phyloP scores from a whole-genome alignment of 345 rosid species.

The Clausena lansium region DNA sequence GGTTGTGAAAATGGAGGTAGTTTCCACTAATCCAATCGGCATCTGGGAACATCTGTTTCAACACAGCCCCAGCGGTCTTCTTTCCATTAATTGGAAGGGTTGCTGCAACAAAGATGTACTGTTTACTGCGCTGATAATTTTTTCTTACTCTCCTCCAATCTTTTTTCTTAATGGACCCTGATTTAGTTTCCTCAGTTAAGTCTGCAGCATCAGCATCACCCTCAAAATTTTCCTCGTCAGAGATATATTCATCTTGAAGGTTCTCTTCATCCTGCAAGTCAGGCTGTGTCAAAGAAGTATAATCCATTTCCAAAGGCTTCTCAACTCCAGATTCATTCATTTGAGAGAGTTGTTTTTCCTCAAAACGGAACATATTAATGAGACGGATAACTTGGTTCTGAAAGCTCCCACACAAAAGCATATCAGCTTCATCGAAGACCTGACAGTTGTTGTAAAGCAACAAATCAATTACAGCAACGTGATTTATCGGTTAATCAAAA shows the following conservation, averaged over 20 bases:
- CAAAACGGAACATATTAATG: slow-evolving; percentile 73
- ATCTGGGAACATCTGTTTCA: slow-evolving; percentile 88
- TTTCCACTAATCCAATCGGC: slow-evolving; percentile 86
- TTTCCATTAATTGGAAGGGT: slow-evolving; percentile 94
- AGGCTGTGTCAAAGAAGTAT: slow-evolving; percentile 25
- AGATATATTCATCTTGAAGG: slow-evolving; percentile 27
- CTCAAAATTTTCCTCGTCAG: slow-evolving; percentile 45
- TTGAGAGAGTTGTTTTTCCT: slow-evolving; percentile 71
- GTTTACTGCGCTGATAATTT: slow-evolving; percentile 76
- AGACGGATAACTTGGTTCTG: slow-evolving; percentile 86
- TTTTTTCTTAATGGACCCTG: slow-evolving; percentile 34
- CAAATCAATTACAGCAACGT: background rate
- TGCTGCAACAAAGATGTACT: slow-evolving; percentile 93
- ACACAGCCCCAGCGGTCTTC: slow-evolving; percentile 85
- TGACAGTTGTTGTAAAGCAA: slow-evolving; percentile 28
- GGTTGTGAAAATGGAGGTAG: slow-evolving; percentile 91
- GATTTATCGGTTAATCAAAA: slow-evolving; percentile 4
- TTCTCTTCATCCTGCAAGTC: slow-evolving; percentile 29
- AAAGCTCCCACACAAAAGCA: slow-evolving; percentile 93
- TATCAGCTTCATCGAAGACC: slow-evolving; percentile 99
- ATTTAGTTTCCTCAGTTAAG: slow-evolving; percentile 25
- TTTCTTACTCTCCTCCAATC: slow-evolving; percentile 87
- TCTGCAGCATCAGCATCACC: slow-evolving; percentile 33
- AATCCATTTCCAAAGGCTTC: slow-evolving; percentile 27
- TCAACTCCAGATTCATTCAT: slow-evolving; percentile 30